These are phyloP conservation scores for Pseudocercospora eumusae DNA, from an alignment of 2,329 filamentous ascomycete species.

Conservation along the genomic window DNA sequence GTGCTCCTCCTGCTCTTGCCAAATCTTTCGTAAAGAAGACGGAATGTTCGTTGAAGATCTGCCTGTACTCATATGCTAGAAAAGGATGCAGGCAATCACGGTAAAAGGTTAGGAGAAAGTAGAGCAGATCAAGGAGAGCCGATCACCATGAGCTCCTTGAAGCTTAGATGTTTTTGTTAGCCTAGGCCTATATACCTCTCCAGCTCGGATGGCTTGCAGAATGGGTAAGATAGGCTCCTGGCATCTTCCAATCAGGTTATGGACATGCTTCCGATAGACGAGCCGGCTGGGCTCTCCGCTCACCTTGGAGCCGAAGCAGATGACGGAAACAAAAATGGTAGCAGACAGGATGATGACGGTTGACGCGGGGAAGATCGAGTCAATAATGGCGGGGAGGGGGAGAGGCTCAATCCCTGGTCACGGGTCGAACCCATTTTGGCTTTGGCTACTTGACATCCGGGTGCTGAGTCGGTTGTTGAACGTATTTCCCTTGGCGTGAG, in stretches of 20 bases:
- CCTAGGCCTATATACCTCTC: constrained; percentile 9
- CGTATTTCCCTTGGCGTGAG: not conserved
- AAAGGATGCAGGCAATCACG: constrained; percentile 9
- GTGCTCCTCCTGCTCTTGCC: constrained; percentile 30
- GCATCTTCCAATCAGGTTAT: constrained; percentile 5
- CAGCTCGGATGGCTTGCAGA: constrained; percentile 9
- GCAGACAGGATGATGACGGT: constrained; percentile 5
- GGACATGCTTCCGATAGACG: not conserved
- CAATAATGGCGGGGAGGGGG: constrained; percentile 1
- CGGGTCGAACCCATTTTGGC: not conserved
- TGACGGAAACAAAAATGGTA: not conserved
- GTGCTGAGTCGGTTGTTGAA: constrained; percentile 6
- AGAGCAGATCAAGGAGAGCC: not conserved
- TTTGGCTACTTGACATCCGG: not conserved
- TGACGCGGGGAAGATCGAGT: not conserved
- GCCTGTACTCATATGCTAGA: constrained; percentile 17
- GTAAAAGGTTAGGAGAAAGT: constrained; percentile 15
- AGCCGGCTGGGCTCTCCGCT: not conserved
- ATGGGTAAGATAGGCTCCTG: not conserved
- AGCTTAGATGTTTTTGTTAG: not conserved
- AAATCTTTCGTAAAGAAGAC: constrained; percentile 31
- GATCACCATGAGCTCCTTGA: not conserved
- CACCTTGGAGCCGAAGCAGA: not conserved
- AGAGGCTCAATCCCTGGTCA: not conserved
- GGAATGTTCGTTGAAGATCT: constrained; percentile 36